Percentiles rank a stretch among this genome's conserved stretches.
Conservation (phyloP, 2,329 filamentous ascomycete species). For the Chrysoporthe deuterocubensis region DNA sequence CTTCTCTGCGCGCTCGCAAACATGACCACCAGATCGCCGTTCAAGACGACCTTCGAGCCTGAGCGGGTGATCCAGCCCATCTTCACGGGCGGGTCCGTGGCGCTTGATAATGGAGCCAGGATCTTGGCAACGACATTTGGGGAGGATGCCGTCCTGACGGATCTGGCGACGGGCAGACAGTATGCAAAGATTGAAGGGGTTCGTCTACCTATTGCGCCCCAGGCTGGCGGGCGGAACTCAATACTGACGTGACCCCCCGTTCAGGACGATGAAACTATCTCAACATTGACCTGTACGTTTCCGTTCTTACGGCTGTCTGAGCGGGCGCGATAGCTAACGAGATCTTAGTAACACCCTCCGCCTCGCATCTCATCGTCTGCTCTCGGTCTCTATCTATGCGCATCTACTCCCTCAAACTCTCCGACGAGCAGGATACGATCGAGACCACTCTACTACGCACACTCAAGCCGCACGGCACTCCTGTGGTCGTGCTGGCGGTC, state of each 20-base stretch:
- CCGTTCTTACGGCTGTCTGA: neutral
- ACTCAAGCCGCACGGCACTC: slow-evolving; percentile 86
- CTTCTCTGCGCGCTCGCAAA: slow-evolving; percentile 30
- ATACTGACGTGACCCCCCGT: neutral
- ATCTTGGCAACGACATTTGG: slow-evolving; percentile 88
- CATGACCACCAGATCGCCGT: slow-evolving; percentile 65
- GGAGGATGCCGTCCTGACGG: slow-evolving; percentile 87
- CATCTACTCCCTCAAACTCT: slow-evolving; percentile 75
- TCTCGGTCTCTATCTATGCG: slow-evolving; percentile 96
- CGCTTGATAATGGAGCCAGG: slow-evolving; percentile 78
- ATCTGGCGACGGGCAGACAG: slow-evolving; percentile 80
- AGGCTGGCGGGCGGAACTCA: neutral
- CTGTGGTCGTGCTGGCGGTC: slow-evolving; percentile 83
- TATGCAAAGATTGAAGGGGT: slow-evolving; percentile 88
- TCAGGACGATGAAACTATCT: slow-evolving; percentile 79
- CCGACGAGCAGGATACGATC: slow-evolving; percentile 60
- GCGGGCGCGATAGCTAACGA: slow-evolving; percentile 29
- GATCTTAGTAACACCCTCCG: slow-evolving; percentile 77
- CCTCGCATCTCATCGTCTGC: slow-evolving; percentile 85
- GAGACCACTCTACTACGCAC: slow-evolving; percentile 74
- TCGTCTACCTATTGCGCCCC: slow-evolving; percentile 35
- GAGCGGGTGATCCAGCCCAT: slow-evolving; percentile 86
- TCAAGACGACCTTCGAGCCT: slow-evolving; percentile 89
- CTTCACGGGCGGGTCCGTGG: slow-evolving; percentile 87
- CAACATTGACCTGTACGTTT: slow-evolving; percentile 66